Base-by-base conservation (phyloP, 129 eudicot genomes). In the Calendula officinalis region DNA sequence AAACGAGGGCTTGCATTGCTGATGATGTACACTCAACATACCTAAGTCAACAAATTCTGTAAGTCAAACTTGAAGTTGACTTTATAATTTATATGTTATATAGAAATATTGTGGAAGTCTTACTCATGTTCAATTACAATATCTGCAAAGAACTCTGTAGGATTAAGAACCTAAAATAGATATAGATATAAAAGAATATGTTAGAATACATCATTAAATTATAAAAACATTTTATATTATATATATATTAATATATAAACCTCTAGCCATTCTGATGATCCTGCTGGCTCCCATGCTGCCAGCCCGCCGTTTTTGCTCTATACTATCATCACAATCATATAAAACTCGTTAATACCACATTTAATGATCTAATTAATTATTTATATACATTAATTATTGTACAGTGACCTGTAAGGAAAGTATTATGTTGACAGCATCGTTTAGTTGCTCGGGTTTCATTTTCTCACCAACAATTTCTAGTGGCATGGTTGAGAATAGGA, bases 301-400 rank as follows among this genome's bases (percentile, higher is more conserved):
- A 94, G 48, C 30, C 97, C 99, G 5, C 99, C 99, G 66, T 86
- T 94, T 78, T 82, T 82, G 76, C 99, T 83, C 99, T 92, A 78
- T 72, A 77, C 50, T 45, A 57, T 57, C 62, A 14, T 58, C 38
- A 6, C 13, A 13, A 32, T 56, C 13, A 40, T 36, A 56, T 48
- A 46, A 11, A 66, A 10, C 44, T 73, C 6, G 0, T 73, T 38
- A 59, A 22, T 8, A 70, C 44, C 43, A n/a, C 41, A 36, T 43
- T 37, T 35, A n/a, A 72, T 44, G 14, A 22, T 44, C 36, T 56
- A 38, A 49, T 38, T 0, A 9, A n/a, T 5, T 3, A 7, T 41
- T 40, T 67, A 0, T 32, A 42, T 62, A 44, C 3, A 8, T 32
- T n/a, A 72, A 37, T 41, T 56, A 12, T 2, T 37, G 36, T 35